Conservation (phyloP, 129 eudicot genomes). For the Chrysanthemum makinoi region DNA sequence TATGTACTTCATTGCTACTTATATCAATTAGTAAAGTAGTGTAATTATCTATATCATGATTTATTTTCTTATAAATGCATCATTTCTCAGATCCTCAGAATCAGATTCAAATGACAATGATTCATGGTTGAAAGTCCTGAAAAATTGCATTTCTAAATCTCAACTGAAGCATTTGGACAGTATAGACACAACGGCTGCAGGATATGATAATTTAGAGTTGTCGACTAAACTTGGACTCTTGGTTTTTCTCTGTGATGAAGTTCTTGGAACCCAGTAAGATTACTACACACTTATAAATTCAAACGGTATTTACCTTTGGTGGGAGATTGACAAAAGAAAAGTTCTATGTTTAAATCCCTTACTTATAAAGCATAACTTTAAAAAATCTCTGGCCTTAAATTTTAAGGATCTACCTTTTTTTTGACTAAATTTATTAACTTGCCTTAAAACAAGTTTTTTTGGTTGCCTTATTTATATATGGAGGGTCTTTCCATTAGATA, state of each 20-base stretch:
- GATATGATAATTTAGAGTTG: constrained; percentile 51
- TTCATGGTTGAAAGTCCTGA: constrained; percentile 61
- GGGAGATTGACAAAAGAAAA: too few relatives aligned
- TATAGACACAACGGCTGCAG: constrained; percentile 38
- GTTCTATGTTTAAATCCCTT: too few relatives aligned
- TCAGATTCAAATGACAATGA: constrained; percentile 41
- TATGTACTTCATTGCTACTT: constrained; percentile 26
- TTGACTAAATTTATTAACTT: too few relatives aligned
- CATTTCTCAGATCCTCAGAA: constrained; percentile 40
- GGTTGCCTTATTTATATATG: too few relatives aligned
- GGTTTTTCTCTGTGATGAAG: constrained; percentile 67
- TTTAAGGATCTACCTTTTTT: too few relatives aligned
- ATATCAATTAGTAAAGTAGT: background rate
- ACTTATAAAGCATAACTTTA: too few relatives aligned
- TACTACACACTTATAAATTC: background rate
- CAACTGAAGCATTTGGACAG: constrained; percentile 30
- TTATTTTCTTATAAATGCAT: constrained; percentile 5
- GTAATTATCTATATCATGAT: background rate
- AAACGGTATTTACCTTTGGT: background rate
- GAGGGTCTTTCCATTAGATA: too few relatives aligned
- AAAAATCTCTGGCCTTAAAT: too few relatives aligned
- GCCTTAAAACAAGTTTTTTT: too few relatives aligned
- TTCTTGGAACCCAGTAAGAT: constrained; percentile 50
- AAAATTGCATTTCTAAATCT: constrained; percentile 58
- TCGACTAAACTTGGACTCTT: constrained; percentile 67